phyloP scores from a whole-genome alignment of 139 green algal species.

The Picochlorum sp. region DNA sequence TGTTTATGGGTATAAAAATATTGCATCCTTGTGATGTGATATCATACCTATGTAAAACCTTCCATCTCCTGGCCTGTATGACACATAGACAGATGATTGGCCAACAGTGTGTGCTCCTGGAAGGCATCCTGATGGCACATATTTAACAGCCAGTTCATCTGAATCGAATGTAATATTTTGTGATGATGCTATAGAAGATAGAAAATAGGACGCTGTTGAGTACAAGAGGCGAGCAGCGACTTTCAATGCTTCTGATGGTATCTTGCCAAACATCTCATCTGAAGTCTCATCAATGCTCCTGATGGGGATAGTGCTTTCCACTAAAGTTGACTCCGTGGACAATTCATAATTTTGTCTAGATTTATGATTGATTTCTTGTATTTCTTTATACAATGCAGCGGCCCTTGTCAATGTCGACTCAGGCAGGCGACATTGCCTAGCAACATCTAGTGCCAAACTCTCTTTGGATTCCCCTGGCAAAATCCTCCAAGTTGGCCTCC shows the following conservation, averaged over 20 bases:
- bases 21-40: background rate
- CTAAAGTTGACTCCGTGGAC: too few species aligned
- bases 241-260: background rate
- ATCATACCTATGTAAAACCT: background rate
- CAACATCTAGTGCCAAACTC: slow-evolving; percentile 48
- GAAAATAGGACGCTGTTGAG: too few species aligned
- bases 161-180: too few species aligned
- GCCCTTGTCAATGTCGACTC: slow-evolving; percentile 13
- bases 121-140: background rate
- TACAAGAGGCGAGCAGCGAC: background rate
- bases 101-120: background rate
- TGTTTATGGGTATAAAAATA: background rate
- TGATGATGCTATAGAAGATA: too few species aligned
- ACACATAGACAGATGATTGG: background rate
- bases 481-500: slow-evolving; percentile 40
- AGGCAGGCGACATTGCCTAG: slow-evolving; percentile 23
- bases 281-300: too few species aligned
- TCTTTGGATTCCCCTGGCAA: slow-evolving; percentile 31
- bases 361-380: background rate
- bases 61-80: background rate
- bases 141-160: background rate
- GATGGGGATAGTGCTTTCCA: too few species aligned
- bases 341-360: too few species aligned
- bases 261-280: background rate
- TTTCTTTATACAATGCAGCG: slow-evolving; percentile 15